Percentiles rank a stretch among this genome's conserved stretches.
Conservation (phyloP, 495 filamentous ascomycete species). For the Neurospora sp. region DNA sequence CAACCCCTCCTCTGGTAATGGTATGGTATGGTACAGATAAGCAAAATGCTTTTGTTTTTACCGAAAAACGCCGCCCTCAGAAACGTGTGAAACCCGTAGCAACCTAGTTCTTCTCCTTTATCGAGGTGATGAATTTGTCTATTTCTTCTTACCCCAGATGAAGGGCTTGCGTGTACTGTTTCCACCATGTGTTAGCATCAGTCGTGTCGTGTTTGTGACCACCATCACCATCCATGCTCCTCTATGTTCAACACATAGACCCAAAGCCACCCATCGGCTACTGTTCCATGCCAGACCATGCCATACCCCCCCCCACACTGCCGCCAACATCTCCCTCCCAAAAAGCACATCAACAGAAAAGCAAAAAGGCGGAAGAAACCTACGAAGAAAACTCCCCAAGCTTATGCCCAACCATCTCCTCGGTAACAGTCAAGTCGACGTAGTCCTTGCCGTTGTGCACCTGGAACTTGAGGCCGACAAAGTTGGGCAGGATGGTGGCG, state of each 20-base stretch:
- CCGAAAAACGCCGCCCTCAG: neutral
- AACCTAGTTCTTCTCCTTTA: neutral
- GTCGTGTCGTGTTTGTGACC: neutral
- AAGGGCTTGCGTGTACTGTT: slow-evolving; percentile 90
- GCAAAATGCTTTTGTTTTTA: neutral
- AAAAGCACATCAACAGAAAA: too few species aligned
- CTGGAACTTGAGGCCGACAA: slow-evolving; percentile 87
- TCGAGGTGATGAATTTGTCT: neutral
- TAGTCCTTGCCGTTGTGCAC: slow-evolving; percentile 95
- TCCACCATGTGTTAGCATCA: too few species aligned
- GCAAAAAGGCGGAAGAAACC: slow-evolving; percentile 25
- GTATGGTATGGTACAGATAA: neutral
- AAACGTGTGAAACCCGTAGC: neutral
- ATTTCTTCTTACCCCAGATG: slow-evolving; percentile 34
- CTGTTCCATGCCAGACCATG: too few species aligned
- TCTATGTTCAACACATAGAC: neutral
- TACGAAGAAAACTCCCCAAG: slow-evolving; percentile 90
- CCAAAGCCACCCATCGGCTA: too few species aligned
- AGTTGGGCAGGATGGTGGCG: slow-evolving; percentile 92
- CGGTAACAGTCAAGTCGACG: slow-evolving; percentile 75
- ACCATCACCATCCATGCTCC: neutral
- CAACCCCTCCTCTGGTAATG: neutral
- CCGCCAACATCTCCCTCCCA: too few species aligned
- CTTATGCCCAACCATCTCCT: slow-evolving; percentile 98
- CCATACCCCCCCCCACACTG: too few species aligned